Conservation (phyloP, 345 rosid genomes). For the Linum usitatissimum region DNA sequence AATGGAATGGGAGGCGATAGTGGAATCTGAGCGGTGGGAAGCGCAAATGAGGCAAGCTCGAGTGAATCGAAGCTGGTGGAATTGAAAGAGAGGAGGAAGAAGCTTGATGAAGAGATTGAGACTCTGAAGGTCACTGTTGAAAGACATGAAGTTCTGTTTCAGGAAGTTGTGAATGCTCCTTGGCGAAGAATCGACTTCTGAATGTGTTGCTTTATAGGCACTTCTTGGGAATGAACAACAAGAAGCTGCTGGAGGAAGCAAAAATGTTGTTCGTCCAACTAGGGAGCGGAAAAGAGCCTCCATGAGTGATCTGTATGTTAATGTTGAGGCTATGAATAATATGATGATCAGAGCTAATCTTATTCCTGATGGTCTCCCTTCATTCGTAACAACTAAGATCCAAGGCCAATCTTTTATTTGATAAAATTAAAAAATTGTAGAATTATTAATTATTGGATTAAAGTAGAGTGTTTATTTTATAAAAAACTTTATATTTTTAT, state of each 20-base stretch:
- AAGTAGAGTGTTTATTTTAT: no score
- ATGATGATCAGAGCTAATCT: constrained; percentile 18
- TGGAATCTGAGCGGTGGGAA: background rate
- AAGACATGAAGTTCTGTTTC: background rate
- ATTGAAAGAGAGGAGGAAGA: background rate
- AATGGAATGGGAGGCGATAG: background rate
- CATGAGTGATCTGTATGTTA: no score
- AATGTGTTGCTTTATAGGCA: no score
- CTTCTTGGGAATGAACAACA: no score
- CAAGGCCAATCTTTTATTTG: no score
- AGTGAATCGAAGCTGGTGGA: background rate
- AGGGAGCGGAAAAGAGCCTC: no score
- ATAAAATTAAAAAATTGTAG: no score
- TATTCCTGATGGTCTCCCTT: constrained; percentile 22
- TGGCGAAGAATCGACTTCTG: background rate
- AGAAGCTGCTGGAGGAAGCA: no score
- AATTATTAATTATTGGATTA: no score
- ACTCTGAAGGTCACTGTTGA: constrained; percentile 1
- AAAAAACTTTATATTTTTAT: no score
- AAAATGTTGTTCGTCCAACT: no score
- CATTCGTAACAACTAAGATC: constrained; percentile 30
- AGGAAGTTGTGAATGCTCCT: constrained; percentile 1
- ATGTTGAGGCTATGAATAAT: no score
- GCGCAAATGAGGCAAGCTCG: background rate
- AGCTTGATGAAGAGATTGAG: background rate